Base-by-base conservation (phyloP, 176 grass and related monocot species). In the Eleusine indica region DNA sequence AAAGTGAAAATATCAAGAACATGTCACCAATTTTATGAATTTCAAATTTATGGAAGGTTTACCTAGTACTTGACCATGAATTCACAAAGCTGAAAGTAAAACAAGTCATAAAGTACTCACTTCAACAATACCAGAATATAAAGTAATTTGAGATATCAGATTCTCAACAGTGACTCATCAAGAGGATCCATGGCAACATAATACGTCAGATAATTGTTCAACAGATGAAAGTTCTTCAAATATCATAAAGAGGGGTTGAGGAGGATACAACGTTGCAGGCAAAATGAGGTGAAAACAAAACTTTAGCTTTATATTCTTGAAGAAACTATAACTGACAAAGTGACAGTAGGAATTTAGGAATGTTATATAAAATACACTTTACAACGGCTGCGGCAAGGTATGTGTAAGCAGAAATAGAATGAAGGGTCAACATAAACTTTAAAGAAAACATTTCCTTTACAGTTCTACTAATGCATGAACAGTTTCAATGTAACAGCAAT, bases 11-110 rank as follows among this genome's bases (percentile, higher is more conserved):
- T 79, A 64, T 38, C 54, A 76, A 47, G 13, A 74, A 54, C 22
- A n/a, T 21, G 63, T 41, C 22, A 28, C 11, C 15, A 13, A 86
- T 40, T 73, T 30, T 53, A 35, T 83, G 51, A 74, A 60, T 75
- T 90, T 69, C 42, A 66, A 78, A 25, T 67, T 83, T 69, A 74
- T 2, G 42, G 62, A 70, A 63, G 19, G 62, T 63, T 75, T 49
- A 74, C n/a, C 41, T 52, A 12, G 40, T 49, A 83, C n/a, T 35
- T 52, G 17, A 60, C 72, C 40, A 51, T 74, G 41, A 62, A 61
- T 82, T 74, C 74, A 46, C 11, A 46, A 86, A 86, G 16, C 21
- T 42, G 66, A 82, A 74, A 29, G 9, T 49, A 79, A 29, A 66
- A 47, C 29, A 7, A 80, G 21, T 80, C 66, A 37, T 40, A 80